Conservation (phyloP, 192 early-diverging fungal genomes). For the Gonapodya sp. region DNA sequence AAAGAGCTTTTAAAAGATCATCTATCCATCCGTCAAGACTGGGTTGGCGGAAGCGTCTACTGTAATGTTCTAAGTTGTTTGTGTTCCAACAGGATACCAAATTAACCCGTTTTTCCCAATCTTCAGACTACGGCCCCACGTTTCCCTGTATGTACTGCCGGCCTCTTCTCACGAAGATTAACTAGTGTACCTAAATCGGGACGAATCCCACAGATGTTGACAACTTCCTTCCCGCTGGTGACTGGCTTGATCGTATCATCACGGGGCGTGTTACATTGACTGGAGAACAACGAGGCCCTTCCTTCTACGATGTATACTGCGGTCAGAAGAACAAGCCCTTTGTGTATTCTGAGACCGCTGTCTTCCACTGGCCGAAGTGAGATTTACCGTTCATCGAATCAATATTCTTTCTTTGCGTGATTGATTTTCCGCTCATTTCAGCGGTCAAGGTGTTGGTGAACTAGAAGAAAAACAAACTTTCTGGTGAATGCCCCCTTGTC, state of each 20-base stretch:
- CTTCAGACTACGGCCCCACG: not conserved
- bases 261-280: not conserved
- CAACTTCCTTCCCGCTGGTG: not conserved
- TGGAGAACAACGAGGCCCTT: not conserved
- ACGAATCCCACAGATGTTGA: not conserved
- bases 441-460: not conserved
- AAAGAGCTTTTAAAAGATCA: too few relatives aligned
- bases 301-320: not conserved
- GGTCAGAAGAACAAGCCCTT: not conserved
- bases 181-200: not conserved
- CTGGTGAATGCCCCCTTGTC: too few relatives aligned
- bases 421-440: not conserved
- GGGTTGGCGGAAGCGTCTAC: not conserved
- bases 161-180: not conserved
- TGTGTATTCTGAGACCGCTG: not conserved
- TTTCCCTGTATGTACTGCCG: not conserved
- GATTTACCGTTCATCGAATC: not conserved
- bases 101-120: too few relatives aligned
- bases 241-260: not conserved
- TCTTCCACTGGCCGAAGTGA: not conserved
- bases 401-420: not conserved
- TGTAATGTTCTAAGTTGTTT: too few relatives aligned
- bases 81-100: too few relatives aligned
- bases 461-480: not conserved
- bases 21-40: not conserved